phyloP scores from a whole-genome alignment of 371 early-diverging fungal genomes.

The Mortierella sp. region DNA sequence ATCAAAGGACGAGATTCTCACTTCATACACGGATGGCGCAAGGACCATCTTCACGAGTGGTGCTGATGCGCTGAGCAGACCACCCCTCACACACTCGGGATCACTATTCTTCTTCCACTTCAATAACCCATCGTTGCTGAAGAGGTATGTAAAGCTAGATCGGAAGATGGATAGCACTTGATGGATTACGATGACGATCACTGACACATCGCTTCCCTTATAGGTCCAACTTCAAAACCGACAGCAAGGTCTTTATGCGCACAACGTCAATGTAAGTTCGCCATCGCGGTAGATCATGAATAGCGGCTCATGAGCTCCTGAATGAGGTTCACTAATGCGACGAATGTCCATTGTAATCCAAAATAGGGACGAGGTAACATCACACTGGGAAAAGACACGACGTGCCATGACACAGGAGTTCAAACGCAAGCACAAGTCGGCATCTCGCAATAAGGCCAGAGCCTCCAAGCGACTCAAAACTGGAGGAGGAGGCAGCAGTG shows the following conservation, averaged over 20 bases:
- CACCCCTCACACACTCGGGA: constrained; percentile 39
- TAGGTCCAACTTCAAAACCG: constrained; percentile 48
- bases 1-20: constrained; percentile 26
- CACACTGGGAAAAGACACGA: constrained; percentile 58
- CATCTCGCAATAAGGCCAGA: constrained; percentile 51
- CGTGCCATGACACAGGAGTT: constrained; percentile 63
- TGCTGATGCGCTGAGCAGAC: constrained; percentile 15
- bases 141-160: constrained; percentile 53
- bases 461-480: constrained; percentile 41
- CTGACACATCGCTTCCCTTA: too few species aligned
- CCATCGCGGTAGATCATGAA: too few species aligned
- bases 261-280: constrained; percentile 54
- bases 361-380: constrained; percentile 59
- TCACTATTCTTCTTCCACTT: constrained; percentile 62
- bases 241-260: constrained; percentile 58
- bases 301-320: too few species aligned
- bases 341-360: too few species aligned
- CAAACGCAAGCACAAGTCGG: constrained; percentile 64
- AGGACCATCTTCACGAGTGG: constrained; percentile 30
- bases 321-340: neutral
- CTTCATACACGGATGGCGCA: constrained; percentile 27
- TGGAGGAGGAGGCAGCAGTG: constrained; percentile 6
- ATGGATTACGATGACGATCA: too few species aligned
- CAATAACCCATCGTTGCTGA: constrained; percentile 47
- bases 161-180: too few species aligned